Evolutionary conservation across 345 rosid genomes (phyloP).

Genomic region (Bruguiera parviflora): DNA sequence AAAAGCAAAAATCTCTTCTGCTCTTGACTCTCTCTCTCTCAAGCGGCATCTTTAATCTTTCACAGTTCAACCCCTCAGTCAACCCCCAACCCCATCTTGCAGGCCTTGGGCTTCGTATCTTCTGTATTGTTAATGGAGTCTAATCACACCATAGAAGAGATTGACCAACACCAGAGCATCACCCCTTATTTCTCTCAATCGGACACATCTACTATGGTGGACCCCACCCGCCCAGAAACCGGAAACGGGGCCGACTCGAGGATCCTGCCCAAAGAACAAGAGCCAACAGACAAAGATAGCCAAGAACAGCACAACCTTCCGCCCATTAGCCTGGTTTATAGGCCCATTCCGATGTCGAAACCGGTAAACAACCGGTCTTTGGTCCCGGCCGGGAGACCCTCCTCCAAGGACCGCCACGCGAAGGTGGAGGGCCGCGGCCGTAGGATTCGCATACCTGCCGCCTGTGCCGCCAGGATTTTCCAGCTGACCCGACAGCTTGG

Average conservation of each 20-base stretch:
- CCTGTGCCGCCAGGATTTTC: constrained; percentile 79
- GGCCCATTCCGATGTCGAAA: constrained; percentile 4
- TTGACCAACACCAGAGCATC: constrained; percentile 31
- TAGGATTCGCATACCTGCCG: constrained; percentile 66
- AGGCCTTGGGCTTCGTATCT: background rate
- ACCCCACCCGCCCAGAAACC: constrained; percentile 16
- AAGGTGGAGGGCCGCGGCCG: constrained; percentile 91
- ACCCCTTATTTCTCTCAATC: constrained; percentile 24
- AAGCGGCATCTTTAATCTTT: background rate
- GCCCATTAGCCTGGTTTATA: constrained; percentile 18
- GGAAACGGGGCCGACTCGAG: constrained; percentile 14
- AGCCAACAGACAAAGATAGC: constrained; percentile 24
- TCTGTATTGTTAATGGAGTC: background rate
- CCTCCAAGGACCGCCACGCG: constrained; percentile 71
- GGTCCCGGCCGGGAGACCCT: constrained; percentile 33
- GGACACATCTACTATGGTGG: constrained; percentile 27
- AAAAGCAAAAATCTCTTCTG: background rate
- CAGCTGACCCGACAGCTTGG: constrained; percentile 75
- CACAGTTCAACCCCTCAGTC: background rate
- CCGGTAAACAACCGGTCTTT: constrained; percentile 16
- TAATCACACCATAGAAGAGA: constrained; percentile 34
- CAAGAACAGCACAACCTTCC: constrained; percentile 13
- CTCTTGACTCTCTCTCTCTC: background rate
- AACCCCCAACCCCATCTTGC: background rate
- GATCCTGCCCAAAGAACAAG: constrained; percentile 39